These are phyloP conservation scores for Suillus lakei DNA, from an alignment of 768 basidiomycete species.

Conservation along the genomic window DNA sequence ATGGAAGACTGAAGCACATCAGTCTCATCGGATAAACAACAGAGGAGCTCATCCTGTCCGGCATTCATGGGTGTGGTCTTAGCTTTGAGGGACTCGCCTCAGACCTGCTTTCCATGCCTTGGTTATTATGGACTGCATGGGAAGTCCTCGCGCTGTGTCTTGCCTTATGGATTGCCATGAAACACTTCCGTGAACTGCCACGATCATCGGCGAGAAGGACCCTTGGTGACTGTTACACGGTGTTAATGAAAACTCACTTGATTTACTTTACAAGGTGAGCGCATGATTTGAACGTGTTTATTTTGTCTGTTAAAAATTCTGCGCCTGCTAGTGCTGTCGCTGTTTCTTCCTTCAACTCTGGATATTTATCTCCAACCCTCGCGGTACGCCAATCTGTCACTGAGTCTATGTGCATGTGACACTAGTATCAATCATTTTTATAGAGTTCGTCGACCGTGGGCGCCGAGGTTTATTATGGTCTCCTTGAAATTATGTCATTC, in stretches of 20 bases:
- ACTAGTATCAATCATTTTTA: too few species aligned
- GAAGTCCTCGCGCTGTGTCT: background rate
- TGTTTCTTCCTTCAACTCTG: background rate
- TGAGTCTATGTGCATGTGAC: background rate
- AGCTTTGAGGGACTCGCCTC: too few species aligned
- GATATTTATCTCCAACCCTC: background rate
- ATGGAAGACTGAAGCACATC: too few species aligned
- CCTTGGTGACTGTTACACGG: background rate
- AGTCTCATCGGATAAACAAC: too few species aligned
- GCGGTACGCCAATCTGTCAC: background rate
- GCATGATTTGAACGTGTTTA: background rate
- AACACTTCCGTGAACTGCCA: background rate
- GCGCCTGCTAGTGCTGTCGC: background rate
- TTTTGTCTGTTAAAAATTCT: background rate
- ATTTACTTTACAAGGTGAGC: background rate
- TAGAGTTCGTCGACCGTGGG: too few species aligned
- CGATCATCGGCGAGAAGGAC: background rate
- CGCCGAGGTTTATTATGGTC: too few species aligned
- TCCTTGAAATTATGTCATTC: too few species aligned
- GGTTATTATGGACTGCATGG: too few species aligned
- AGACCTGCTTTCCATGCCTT: too few species aligned
- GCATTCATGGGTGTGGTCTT: too few species aligned
- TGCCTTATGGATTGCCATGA: background rate
- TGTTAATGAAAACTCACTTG: background rate
- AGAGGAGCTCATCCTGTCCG: too few species aligned